phyloP scores from a whole-genome alignment of 208 protist species.

The Crithidia acanthocephali region DNA sequence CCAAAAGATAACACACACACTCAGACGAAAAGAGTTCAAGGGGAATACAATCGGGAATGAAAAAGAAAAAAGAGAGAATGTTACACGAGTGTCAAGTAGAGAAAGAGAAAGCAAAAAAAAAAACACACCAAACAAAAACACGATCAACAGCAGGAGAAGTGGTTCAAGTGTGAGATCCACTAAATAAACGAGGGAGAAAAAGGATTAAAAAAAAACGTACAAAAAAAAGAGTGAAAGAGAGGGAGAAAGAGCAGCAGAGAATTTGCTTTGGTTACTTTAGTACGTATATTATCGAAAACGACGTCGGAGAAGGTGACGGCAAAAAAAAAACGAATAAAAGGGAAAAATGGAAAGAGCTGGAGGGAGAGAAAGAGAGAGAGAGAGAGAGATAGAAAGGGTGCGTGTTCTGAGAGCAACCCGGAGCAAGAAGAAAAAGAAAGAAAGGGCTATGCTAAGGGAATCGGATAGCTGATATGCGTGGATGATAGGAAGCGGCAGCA shows the following conservation, averaged over 20 bases:
- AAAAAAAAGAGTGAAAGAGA: constrained; percentile 11
- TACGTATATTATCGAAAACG: too few species aligned
- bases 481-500: not conserved
- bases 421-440: too few species aligned
- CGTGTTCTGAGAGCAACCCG: too few species aligned
- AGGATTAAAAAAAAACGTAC: not conserved
- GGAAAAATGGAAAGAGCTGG: constrained; percentile 5
- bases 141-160: not conserved
- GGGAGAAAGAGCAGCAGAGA: not conserved
- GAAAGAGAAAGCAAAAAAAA: constrained; percentile 10
- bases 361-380: constrained; percentile 4
- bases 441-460: too few species aligned
- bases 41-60: not conserved
- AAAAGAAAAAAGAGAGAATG: not conserved
- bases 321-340: not conserved
- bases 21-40: not conserved
- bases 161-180: not conserved
- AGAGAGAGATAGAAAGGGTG: not conserved
- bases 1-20: not conserved
- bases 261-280: not conserved
- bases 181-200: not conserved
- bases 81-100: constrained; percentile 6
- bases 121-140: not conserved
- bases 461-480: too few species aligned
- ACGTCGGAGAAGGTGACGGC: not conserved